Evolutionary conservation across 1,284 basidiomycete species (phyloP), one percentile per base, ranked within the genome.

Genomic region (Ceratobasidium papillatum): DNA sequence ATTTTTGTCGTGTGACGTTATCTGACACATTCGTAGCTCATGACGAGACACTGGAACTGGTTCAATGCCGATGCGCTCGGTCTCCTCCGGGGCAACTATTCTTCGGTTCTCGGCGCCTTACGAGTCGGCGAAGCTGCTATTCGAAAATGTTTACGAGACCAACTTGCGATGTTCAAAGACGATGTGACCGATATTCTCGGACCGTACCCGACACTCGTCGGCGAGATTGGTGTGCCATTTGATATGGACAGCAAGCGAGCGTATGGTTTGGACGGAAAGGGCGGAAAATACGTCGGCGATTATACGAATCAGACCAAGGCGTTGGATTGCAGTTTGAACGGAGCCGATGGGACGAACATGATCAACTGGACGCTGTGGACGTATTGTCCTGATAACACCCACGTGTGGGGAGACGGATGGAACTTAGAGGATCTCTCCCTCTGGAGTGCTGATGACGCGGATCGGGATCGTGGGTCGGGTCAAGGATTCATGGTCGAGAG

Each of bases 1-100:
- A 12, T 38, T 30, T 62, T 2, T 9, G 19, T 30, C 34, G 41
- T 47, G 17, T 17, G 1, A 56, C 52, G 9, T 62, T 58, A 17
- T 11, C 32, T 71, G 14, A 61, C 66, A 51, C 8, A 14, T 58
- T 11, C 68, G 58, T 25, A 94, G 7, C 86, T 94, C 22, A 84
- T 94, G 36, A 94, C 93, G 43, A 86, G 92, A 38, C 94, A 96
- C 78, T 97, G 94, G 96, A 93, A 96, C 80, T 95, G 93, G 94
- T 95, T 97, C 87, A 99, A 99, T 79, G 96, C 95, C 1, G 97
- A 99, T 82, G 94, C 96, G 0, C 84, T 99, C 0, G 97, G 97
- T 0, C 82, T 99, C 8, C 83, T 99, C 51, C 85, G 97, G 51
- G 94, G 94, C 22, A 95, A 95, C 80, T 99, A 99, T 78, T 82